Base-by-base conservation (phyloP, 1,284 basidiomycete genomes). In the Trichosporon inkin region DNA sequence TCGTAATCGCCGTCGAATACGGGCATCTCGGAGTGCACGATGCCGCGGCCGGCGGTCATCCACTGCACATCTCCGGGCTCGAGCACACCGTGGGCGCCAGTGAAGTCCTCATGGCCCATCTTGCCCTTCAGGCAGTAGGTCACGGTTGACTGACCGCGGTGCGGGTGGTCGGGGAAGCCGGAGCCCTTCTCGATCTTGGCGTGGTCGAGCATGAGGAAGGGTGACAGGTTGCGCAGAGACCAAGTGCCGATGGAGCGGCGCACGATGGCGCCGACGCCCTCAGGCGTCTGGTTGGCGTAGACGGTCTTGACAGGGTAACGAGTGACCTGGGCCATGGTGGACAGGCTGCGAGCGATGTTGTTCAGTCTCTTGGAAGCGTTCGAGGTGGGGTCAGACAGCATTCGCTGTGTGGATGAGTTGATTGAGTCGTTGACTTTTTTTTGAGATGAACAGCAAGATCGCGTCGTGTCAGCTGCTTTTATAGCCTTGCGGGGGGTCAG, bases 191-290 rank as follows among this genome's bases (percentile, higher is more conserved):
- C 32, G 57, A 81, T 73, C 81, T 34, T 64, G 10, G 64, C 65
- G 57, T 71, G 62, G 60, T 75, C 72, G n/a, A 75, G 69, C 88
- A 96, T 89, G 57, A 98, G 81, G 81, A 97, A 97, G 0, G 93
- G 94, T 0, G 88, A 88, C 51, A 96, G 80, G 74, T 93, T 96
- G 58, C 86, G 82, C 20, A 98, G 81, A 49, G 77, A 81, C 73
- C 81, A 81, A 1, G 86, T 84, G 11, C 94, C 94, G 67, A 98
- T 96, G 28, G 88, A 90, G 49, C 95, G 83, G 61, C 92, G 84
- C n/a, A 98, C 94, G 49, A 82, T 81, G 6, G 89, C 92, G 10
- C 92, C 92, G 4, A 81, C 88, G n/a, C 93, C 92, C 82, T 98
- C 95, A 16, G 86, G 79, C 3, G 87, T 88, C 76, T 96, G 92